Conservation (phyloP, 331 rosid species). For the Acacia concinna region DNA sequence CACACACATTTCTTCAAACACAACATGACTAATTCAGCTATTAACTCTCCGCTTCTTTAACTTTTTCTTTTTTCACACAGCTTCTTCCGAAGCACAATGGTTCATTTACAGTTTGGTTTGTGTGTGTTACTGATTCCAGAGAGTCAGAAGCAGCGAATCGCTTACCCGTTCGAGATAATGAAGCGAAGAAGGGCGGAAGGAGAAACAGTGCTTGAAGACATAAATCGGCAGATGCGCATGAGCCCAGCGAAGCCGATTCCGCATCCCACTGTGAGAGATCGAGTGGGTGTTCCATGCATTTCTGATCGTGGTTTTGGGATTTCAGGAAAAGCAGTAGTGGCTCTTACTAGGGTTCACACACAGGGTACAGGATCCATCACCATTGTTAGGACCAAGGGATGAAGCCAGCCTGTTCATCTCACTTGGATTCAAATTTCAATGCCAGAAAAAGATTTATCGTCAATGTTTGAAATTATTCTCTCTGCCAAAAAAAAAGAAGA, state of each 20-base stretch:
- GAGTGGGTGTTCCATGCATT: neutral
- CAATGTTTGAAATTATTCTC: too few species aligned
- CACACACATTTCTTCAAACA: neutral
- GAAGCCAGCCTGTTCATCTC: neutral
- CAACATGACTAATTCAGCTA: slow-evolving; percentile 1
- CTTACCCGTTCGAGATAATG: slow-evolving; percentile 19
- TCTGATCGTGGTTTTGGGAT: slow-evolving; percentile 13
- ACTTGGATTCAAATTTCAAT: neutral
- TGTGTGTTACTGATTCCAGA: neutral
- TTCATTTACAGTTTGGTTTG: neutral
- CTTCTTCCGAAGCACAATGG: neutral
- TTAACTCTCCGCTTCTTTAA: neutral
- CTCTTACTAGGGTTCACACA: slow-evolving; percentile 20
- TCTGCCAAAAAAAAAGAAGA: too few species aligned
- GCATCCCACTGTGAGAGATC: slow-evolving; percentile 23
- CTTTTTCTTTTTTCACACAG: neutral
- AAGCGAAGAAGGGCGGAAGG: slow-evolving; percentile 28
- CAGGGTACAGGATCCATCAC: slow-evolving; percentile 24
- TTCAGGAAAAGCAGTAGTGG: slow-evolving; percentile 20
- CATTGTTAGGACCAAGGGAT: slow-evolving; percentile 25
- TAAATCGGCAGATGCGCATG: slow-evolving; percentile 27
- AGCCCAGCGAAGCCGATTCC: slow-evolving; percentile 27
- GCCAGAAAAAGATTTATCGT: neutral
- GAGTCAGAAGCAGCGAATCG: neutral
- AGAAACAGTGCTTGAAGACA: slow-evolving; percentile 15